phyloP scores from a whole-genome alignment of 192 early-diverging fungal genomes.

The Spizellomyces punctatus region DNA sequence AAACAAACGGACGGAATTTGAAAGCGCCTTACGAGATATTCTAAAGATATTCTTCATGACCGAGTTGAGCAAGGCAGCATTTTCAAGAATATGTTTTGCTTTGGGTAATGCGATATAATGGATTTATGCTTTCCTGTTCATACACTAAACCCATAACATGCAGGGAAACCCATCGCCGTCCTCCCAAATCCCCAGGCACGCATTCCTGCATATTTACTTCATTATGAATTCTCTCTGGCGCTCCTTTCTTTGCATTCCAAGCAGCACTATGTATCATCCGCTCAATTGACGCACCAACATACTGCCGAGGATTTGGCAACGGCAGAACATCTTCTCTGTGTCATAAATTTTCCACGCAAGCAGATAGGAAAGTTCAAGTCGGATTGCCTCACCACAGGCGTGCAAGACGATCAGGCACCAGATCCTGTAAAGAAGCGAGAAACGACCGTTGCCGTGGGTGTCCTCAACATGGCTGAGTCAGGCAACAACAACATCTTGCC shows the following conservation, averaged over 20 bases:
- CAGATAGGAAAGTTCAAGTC: slow-evolving; percentile 1
- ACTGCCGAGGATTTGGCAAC: not conserved
- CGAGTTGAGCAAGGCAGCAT: not conserved
- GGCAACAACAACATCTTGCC: not conserved
- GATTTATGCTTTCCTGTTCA: not conserved
- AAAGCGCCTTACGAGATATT: no score
- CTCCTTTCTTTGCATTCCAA: not conserved
- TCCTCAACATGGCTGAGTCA: not conserved
- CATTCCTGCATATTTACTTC: not conserved
- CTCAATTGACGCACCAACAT: not conserved
- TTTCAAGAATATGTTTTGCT: not conserved
- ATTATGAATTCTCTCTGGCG: not conserved
- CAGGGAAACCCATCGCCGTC: slow-evolving; percentile 1
- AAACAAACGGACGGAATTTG: no score
- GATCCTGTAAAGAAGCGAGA: slow-evolving; percentile 3
- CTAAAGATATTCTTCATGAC: no score
- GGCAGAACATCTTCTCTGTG: not conserved
- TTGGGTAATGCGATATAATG: not conserved
- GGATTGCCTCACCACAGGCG: not conserved
- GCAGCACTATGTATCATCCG: not conserved
- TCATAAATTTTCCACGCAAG: slow-evolving; percentile 8
- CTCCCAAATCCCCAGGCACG: not conserved
- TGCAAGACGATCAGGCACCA: not conserved
- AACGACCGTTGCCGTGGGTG: not conserved
- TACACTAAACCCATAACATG: not conserved